Evolutionary conservation across 768 basidiomycete species (phyloP), one percentile per base, ranked within the genome.

Genomic region (Astraeus odoratus): DNA sequence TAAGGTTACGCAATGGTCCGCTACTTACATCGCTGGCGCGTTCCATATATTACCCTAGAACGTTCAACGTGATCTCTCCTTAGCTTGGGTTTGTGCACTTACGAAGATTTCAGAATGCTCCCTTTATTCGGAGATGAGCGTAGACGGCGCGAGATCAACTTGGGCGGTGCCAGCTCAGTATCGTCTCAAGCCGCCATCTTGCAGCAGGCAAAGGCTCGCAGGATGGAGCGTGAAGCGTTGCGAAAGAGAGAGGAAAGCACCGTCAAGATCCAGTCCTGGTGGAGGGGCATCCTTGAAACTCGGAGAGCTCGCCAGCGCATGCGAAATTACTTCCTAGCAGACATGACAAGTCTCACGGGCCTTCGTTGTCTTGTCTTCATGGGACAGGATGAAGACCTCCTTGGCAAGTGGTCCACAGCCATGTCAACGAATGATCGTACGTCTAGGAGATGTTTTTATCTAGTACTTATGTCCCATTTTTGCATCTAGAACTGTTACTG

Each of bases 281-380:
- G 83, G 79, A 66, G 82, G 5, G 81, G 80, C 4, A 53, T 66
- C 5, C 53, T 54, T 25, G 74, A 76, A 42, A 67, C 65, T 3
- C 64, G 63, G 39, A 55, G 44, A 8, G 69, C 73, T 10, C 70
- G 74, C 53, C 55, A 48, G 29, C 60, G 73, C n/a, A 55, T 90
- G 59, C 65, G 72, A 42, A 54, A 41, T 23, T 46, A 60, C 8
- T 85, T 87, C 51, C 72, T 75, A 48, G 53, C 63, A 3, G 77
- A 85, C 57, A 61, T 78, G 3, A 66, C 65, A 3, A 68, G 74
- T 8, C 52, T 87, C 39, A 73, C 68, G 7, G 83, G 77, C 9
- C 61, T 87, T 53, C 65, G 88, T 45, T 81, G 77, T 60, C 67
- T 86, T 18, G 77, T 83, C 16, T 70, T 88, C 19, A 68, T 84